Percentiles rank a stretch among this genome's conserved stretches.
Conservation (phyloP, 75 land plant genomes). For the Cunninghamia lanceolata region DNA sequence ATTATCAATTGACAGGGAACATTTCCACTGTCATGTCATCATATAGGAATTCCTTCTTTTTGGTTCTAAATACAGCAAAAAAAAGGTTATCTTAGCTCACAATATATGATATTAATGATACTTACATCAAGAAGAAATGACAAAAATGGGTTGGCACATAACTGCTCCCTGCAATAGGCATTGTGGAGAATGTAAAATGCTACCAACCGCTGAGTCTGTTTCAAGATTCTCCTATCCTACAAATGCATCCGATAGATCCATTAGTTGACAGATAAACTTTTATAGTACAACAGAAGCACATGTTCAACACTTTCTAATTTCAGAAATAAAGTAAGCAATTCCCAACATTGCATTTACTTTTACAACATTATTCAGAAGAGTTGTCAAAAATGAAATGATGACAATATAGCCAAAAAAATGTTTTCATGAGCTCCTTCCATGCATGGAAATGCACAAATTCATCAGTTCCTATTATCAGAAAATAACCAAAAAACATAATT, state of each 20-base stretch:
- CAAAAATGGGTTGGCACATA: constrained; percentile 39
- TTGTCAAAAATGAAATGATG: neutral
- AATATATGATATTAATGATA: neutral
- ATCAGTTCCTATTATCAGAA: neutral
- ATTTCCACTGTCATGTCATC: neutral
- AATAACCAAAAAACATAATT: neutral
- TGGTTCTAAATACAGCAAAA: neutral
- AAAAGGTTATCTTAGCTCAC: neutral
- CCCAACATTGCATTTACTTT: neutral
- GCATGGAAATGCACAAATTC: neutral
- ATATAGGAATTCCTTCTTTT: neutral
- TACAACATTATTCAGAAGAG: neutral
- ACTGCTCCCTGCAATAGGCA: constrained; percentile 28
- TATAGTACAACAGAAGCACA: neutral
- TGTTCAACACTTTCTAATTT: neutral
- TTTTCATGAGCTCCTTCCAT: neutral
- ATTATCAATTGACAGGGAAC: neutral
- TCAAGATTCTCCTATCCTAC: constrained; percentile 35
- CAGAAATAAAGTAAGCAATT: neutral
- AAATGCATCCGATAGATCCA: neutral
- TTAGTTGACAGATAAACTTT: neutral
- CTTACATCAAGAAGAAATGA: constrained; percentile 39
- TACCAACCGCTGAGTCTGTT: constrained; percentile 38
- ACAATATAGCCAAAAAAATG: neutral
- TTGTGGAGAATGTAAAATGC: constrained; percentile 45